Base-by-base conservation (phyloP, 2,329 filamentous ascomycete genomes). In the Penicillium sp. region DNA sequence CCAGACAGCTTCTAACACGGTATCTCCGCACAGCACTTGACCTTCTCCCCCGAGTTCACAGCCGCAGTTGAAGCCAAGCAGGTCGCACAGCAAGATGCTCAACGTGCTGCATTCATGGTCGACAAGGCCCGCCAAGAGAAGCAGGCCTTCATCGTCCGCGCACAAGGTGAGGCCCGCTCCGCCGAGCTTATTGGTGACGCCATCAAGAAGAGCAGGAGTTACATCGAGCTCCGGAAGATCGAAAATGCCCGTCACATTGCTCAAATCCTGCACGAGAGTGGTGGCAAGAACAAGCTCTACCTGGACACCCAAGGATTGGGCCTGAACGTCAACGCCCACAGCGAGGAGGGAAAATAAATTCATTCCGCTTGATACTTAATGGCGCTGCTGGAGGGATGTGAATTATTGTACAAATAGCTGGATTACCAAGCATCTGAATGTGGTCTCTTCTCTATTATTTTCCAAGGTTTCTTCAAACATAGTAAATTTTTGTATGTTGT, bases 61-160 rank as follows among this genome's bases (percentile, higher is more conserved):
- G 86, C 86, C 58, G 86, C 86, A 27, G 86, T 88, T 67, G 86
- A 88, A 77, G 85, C 86, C 71, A 88, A 88, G 75, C 86, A 88
- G 73, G 86, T 88, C 56, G 86, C 86, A 25, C 86, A 88, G 70
- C 94, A 99, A 81, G 94, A 99, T 77, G 94, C 94, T 35, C 94
- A 99, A 79, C 87, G 94, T 64, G 94, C 94, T 35, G 94, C 94
- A 60, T 99, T 99, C 81, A 84, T 99, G 52, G 94, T 99, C 66
- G 94, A 99, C 87, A 97, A 97, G 82, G 94, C 94, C 54, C 89
- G 94, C 67, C 94, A 99, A 80, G 94, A 99, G 85, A 99, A 99
- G 84, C 94, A 99, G 81, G 94, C 94, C 69, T 97, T 93, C 82
- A 92, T 99, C 56, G 94, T 99, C 73, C 91, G 92, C 80, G 94